phyloP scores from a whole-genome alignment of 345 rosid species.

The Melastoma malabathricum region DNA sequence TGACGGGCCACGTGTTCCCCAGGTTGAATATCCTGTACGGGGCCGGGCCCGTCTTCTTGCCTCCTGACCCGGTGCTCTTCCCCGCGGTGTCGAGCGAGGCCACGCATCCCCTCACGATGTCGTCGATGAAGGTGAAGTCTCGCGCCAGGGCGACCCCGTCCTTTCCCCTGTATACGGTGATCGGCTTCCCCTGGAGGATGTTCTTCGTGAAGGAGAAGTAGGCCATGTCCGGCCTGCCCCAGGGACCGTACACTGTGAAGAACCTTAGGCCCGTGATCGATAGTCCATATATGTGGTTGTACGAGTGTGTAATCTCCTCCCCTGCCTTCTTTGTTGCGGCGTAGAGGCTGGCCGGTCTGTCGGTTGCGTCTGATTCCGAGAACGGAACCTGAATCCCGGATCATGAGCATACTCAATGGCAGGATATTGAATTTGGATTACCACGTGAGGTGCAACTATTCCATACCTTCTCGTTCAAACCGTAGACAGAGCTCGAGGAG shows the following conservation, averaged over 20 bases:
- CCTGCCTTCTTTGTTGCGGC: conserved; percentile 30
- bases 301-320: conserved; percentile 26
- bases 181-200: conserved; percentile 26
- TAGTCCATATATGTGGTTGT: conserved; percentile 26
- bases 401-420: no score
- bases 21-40: conserved; percentile 22
- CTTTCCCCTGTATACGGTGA: conserved; percentile 24
- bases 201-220: conserved; percentile 21
- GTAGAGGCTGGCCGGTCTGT: conserved; percentile 17
- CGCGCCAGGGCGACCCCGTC: conserved; percentile 19
- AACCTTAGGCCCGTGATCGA: conserved; percentile 26
- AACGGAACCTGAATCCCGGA: conserved; percentile 8
- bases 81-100: conserved; percentile 22
- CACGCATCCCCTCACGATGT: conserved; percentile 24
- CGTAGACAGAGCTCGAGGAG: conserved; percentile 27
- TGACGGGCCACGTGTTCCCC: conserved; percentile 27
- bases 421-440: no score
- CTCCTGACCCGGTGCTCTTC: conserved; percentile 24
- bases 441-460: no score
- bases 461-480: conserved; percentile 14
- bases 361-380: conserved; percentile 18
- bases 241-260: conserved; percentile 28
- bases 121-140: conserved; percentile 28
- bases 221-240: conserved; percentile 32
- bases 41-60: conserved; percentile 21